Base-by-base conservation (phyloP, 2,329 filamentous ascomycete genomes). In the Cryphonectria parasitica region DNA sequence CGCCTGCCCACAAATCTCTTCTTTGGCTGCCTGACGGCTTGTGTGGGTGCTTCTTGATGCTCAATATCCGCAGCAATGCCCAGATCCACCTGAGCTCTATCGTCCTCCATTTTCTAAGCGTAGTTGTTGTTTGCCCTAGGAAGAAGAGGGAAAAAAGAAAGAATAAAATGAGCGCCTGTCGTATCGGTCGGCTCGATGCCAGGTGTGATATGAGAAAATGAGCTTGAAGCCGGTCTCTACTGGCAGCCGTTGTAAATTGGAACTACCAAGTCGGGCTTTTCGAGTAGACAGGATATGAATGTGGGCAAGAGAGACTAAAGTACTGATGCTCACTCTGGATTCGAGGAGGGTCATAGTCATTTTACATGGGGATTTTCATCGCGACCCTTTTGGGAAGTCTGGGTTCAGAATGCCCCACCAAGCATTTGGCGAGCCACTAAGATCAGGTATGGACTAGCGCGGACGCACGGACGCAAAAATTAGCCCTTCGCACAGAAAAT, bases 1-100 rank as follows among this genome's bases (percentile, higher is more conserved):
- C 91, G 89, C 75, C 94, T 87, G 41, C 96, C 96, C 25, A 99
- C 91, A 75, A 99, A 99, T 70, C 95, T 89, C 81, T 95, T 95
- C 84, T 93, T 97, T 31, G 96, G 96, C 77, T 95, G 92, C 78
- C 87, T 93, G 28, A 84, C 75, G 8, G 80, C 80, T 34, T 83
- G 80, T 71, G 85, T 86, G 79, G 81, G 74, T 69, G 84, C 73
- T 64, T 79, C 64, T 69, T 75, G 72, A 66, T 77, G 85, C 73
- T 90, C 90, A 56, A 91, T 89, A 74, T 92, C 89, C 66, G 88
- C 86, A 17, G 89, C 90, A 58, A 92, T 86, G 71, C 92, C 92
- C 39, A 95, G 82, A 76, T 94, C 91, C 43, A 90, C 87, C 72
- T 89, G 84, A 43, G 87, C 89, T 75, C 92, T 84, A 78, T 95